These are phyloP conservation scores for Russula foetens DNA, from an alignment of 768 basidiomycete genomes.

Conservation along the genomic window DNA sequence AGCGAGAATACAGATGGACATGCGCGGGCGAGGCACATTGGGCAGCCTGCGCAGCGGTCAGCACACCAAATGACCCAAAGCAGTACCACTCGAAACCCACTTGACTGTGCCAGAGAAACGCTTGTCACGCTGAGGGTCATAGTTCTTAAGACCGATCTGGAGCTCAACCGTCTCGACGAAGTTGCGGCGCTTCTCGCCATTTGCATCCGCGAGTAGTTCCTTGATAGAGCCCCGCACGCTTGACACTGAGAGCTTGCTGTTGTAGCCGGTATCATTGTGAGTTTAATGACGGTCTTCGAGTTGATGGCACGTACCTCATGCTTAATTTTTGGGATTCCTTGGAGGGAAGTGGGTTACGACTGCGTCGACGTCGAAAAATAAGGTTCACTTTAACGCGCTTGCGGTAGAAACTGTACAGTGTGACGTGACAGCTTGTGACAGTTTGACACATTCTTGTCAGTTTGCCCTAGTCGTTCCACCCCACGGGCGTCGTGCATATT, in stretches of 20 bases:
- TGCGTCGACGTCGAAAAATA: conserved; percentile 11
- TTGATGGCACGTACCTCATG: conserved; percentile 18
- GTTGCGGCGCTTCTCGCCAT: conserved; percentile 85
- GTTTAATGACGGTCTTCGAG: neutral
- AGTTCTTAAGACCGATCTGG: conserved; percentile 97
- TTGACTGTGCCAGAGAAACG: conserved; percentile 99
- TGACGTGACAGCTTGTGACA: conserved; percentile 12
- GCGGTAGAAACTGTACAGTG: conserved; percentile 14
- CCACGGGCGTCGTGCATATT: no score
- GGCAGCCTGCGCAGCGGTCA: conserved; percentile 55
- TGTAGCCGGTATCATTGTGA: conserved; percentile 5
- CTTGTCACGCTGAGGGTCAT: conserved; percentile 99
- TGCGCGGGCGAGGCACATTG: conserved; percentile 95
- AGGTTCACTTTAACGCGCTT: neutral
- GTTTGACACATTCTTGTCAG: conserved; percentile 23
- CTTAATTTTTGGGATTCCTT: conserved; percentile 6
- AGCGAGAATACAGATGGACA: conserved; percentile 99
- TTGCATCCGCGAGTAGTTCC: conserved; percentile 78
- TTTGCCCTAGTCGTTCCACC: no score
- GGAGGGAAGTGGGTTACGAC: neutral
- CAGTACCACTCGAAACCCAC: conserved; percentile 36
- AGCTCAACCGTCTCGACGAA: conserved; percentile 95
- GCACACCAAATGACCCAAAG: neutral
- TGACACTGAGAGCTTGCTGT: conserved; percentile 93
- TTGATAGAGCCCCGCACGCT: conserved; percentile 99